Base-by-base conservation (phyloP, 805 yeast species). In the Candida vaughaniae region DNA sequence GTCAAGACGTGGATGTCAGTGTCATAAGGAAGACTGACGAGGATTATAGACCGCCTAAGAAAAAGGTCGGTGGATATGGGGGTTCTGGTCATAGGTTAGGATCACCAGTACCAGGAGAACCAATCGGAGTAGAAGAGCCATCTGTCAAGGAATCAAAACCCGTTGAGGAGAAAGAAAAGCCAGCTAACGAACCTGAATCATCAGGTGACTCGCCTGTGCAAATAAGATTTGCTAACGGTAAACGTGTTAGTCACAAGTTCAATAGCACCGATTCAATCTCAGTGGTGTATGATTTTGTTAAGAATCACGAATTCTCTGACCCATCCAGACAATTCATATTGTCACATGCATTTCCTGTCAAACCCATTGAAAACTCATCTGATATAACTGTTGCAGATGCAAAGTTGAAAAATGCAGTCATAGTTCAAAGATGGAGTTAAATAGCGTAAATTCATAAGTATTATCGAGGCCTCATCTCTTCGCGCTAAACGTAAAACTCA, bases 1-100 rank as follows among this genome's bases (percentile, higher is more conserved):
- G 95, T 31, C 97, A 91, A 66, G 93, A 85, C 43, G 98, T 93
- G 17, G 95, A 90, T 54, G 96, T 91, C 14, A 77, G 80, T 27
- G 93, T 93, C n/a, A 73, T 75, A 40, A 81, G 82, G 53, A 84
- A 84, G 48, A 65, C 85, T 36, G 95, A 88, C 36, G 95, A 91
- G 58, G 85, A 84, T 28, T 93, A 76, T 62, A 67, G 56, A 29
- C 78, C 87, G n/a, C 88, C 91, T 23, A 80, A 77, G 63, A 60
- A 65, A 41, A 60, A 58, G 35, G 60, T 71, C 10, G 83, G 80
- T 7, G 95, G 95, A 0, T 87, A 84, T 55, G 64, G 56, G 11
- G 98, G 98, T 3, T 53, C 62, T 2, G 98, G 99, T 14, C 82
- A 81, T 36, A 73, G 98, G 51, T 68, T 91, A 39, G 99, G 99